Conservation (phyloP, 1,284 basidiomycete genomes). For the Xerocomus amazonicus region DNA sequence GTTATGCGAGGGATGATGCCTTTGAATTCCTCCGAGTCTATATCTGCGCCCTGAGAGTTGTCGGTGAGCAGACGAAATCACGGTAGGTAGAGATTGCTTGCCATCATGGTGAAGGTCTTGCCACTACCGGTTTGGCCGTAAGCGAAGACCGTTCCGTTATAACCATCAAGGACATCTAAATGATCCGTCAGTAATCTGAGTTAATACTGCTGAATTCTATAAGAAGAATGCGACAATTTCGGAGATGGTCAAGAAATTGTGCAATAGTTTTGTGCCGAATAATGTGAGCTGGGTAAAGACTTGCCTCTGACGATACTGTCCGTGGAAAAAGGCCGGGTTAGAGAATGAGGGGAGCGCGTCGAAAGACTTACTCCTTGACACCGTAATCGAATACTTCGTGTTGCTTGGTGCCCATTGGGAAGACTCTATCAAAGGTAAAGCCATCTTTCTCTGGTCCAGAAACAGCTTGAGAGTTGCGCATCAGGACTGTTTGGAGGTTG, state of each 20-base stretch:
- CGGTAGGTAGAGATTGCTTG: slow-evolving; percentile 32
- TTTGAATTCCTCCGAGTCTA: slow-evolving; percentile 87
- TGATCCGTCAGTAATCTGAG: slow-evolving; percentile 18
- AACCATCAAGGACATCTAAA: slow-evolving; percentile 95
- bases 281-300: slow-evolving; percentile 12
- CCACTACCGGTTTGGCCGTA: slow-evolving; percentile 99
- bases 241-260: background rate
- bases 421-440: slow-evolving; percentile 97
- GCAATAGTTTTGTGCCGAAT: background rate
- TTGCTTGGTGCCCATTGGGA: slow-evolving; percentile 90
- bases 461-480: slow-evolving; percentile 65
- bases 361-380: slow-evolving; percentile 80
- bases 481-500: slow-evolving; percentile 76
- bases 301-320: slow-evolving; percentile 75
- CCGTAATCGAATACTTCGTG: slow-evolving; percentile 98
- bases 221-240: slow-evolving; percentile 7
- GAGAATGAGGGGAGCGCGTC: slow-evolving; percentile 10
- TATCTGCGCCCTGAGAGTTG: slow-evolving; percentile 81
- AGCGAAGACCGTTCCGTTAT: slow-evolving; percentile 98
- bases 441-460: slow-evolving; percentile 85
- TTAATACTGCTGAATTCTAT: slow-evolving; percentile 4
- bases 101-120: slow-evolving; percentile 99
- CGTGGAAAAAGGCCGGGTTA: slow-evolving; percentile 16
- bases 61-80: slow-evolving; percentile 12
- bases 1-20: slow-evolving; percentile 99